A percentile compares a stretch with the other conserved stretches of the same genome.
phyloP scores from a whole-genome alignment of 2,329 filamentous ascomycete species.

The Trichophyton benhamiae region DNA sequence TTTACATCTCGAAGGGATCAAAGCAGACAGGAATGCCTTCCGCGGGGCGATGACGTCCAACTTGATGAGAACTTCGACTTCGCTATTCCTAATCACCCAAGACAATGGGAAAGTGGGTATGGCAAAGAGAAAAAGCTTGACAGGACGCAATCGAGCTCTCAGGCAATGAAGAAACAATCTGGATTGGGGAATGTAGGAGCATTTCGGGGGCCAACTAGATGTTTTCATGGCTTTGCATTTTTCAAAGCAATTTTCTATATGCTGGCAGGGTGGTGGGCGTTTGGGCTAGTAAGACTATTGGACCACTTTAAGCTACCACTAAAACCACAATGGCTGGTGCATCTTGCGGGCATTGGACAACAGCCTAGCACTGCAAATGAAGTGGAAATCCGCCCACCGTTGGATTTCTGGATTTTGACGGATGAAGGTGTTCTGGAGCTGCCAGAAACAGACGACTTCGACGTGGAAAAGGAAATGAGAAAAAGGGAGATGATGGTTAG shows the following conservation, averaged over 20 bases:
- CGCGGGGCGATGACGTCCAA: conserved; percentile 12
- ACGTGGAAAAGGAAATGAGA: conserved; percentile 70
- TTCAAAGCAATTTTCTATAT: conserved; percentile 61
- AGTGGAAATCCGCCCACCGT: conserved; percentile 16
- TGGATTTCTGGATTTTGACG: conserved; percentile 44
- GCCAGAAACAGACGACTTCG: conserved; percentile 52
- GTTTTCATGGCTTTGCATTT: conserved; percentile 62
- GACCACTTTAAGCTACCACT: conserved; percentile 47
- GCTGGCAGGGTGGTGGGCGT: conserved; percentile 46
- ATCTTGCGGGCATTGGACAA: conserved; percentile 22
- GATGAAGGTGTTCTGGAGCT: conserved; percentile 44
- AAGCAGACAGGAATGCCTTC: conserved; percentile 2
- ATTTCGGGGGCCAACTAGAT: conserved; percentile 63
- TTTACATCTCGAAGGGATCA: conserved; percentile 44
- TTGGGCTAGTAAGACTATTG: conserved; percentile 44
- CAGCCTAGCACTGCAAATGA: conserved; percentile 13
- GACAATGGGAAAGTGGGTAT: conserved; percentile 37
- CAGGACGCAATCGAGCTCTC: conserved; percentile 24
- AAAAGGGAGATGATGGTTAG: conserved; percentile 41
- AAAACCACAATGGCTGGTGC: conserved; percentile 51
- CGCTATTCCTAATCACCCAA: conserved; percentile 22
- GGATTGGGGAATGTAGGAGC: conserved; percentile 58
- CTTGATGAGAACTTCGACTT: conserved; percentile 24
- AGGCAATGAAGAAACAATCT: conserved; percentile 26
- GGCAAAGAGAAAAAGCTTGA: conserved; percentile 34